Evolutionary conservation across 2,329 filamentous ascomycete genomes (phyloP).

Genomic region (Claviceps citrina): DNA sequence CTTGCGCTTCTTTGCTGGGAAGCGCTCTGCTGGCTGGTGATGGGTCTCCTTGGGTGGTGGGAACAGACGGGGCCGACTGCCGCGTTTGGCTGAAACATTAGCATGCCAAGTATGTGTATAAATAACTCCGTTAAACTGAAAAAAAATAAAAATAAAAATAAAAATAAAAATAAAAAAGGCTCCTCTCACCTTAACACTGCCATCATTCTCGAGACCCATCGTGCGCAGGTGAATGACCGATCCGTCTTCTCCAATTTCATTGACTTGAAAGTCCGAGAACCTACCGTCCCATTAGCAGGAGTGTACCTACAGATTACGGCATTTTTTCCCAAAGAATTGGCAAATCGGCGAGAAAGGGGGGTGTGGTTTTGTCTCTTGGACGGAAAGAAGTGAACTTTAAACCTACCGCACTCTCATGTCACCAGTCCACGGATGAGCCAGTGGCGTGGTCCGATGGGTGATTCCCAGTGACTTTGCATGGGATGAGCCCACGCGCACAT

Average conservation of each 20-base stretch:
- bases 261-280: conserved; percentile 86
- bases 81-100: neutral
- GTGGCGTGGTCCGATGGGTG: conserved; percentile 24
- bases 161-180: no score
- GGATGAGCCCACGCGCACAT: conserved; percentile 17
- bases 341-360: no score
- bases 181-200: conserved; percentile 6
- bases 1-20: conserved; percentile 2
- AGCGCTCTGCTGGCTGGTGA: neutral
- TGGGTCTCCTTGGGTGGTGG: conserved; percentile 8
- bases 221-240: conserved; percentile 56
- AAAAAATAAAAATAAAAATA: no score
- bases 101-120: no score
- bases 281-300: conserved; percentile 21
- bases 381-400: neutral
- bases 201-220: conserved; percentile 17
- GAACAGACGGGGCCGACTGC: conserved; percentile 9
- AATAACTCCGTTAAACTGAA: no score
- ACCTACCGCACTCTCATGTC: conserved; percentile 24
- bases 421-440: conserved; percentile 23
- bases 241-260: conserved; percentile 68
- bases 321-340: no score
- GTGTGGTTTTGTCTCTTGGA: no score
- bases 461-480: conserved; percentile 24
- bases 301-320: no score